Conservation (phyloP, 2,329 filamentous ascomycete genomes). For the Hyphodiscus sp. region DNA sequence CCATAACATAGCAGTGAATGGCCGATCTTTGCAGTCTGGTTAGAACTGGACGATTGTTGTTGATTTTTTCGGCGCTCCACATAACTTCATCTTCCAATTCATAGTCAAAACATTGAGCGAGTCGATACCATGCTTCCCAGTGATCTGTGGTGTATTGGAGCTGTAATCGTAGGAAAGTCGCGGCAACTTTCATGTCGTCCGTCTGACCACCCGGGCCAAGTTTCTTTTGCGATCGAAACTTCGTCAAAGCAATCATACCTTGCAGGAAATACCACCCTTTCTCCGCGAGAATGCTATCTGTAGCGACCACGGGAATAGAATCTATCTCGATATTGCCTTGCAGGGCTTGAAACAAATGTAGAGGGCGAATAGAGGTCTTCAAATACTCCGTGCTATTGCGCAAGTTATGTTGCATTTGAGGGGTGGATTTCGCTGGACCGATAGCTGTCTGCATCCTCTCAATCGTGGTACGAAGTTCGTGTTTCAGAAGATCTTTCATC, state of each 20-base stretch:
- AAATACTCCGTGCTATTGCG: constrained; percentile 76
- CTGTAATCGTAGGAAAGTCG: constrained; percentile 33
- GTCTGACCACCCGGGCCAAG: constrained; percentile 30
- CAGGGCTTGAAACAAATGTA: constrained; percentile 73
- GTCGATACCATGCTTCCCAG: constrained; percentile 37
- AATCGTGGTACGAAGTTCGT: constrained; percentile 81
- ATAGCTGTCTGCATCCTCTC: constrained; percentile 90
- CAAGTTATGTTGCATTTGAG: constrained; percentile 80
- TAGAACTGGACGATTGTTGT: constrained; percentile 31
- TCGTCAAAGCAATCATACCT: constrained; percentile 80
- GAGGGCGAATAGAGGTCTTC: constrained; percentile 75
- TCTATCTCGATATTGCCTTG: constrained; percentile 71
- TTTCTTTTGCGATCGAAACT: constrained; percentile 49
- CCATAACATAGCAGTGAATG: constrained; percentile 52
- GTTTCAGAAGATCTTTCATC: constrained; percentile 86
- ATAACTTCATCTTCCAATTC: constrained; percentile 35
- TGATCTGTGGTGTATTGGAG: constrained; percentile 31
- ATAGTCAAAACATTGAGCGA: constrained; percentile 35
- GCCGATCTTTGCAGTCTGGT: constrained; percentile 30
- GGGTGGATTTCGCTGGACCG: constrained; percentile 68
- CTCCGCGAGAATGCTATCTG: constrained; percentile 65
- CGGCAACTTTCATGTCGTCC: constrained; percentile 32
- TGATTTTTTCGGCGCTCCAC: constrained; percentile 36
- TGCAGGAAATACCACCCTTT: constrained; percentile 91
- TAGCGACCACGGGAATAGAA: constrained; percentile 59